Conservation (phyloP, 768 basidiomycete genomes). For the Lactarius indigo region DNA sequence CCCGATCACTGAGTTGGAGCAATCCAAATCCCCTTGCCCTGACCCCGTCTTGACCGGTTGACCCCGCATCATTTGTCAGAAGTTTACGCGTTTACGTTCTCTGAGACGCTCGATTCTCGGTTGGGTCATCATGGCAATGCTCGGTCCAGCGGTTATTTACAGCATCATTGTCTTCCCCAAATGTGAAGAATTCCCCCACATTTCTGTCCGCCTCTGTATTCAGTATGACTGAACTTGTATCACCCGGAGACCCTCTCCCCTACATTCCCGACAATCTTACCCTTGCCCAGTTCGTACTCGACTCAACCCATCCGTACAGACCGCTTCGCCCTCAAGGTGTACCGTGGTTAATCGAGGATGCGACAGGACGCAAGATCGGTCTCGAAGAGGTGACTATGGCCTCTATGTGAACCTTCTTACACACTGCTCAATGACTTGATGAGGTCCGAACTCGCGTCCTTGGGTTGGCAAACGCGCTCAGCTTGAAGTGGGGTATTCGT, state of each 20-base stretch:
- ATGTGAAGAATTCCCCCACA: not conserved
- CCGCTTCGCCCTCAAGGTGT: slow-evolving; percentile 15
- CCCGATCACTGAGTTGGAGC: not conserved
- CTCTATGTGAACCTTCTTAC: not conserved
- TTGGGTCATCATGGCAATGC: not conserved
- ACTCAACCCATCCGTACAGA: slow-evolving; percentile 23
- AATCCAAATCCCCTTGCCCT: not conserved
- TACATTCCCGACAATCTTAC: slow-evolving; percentile 29
- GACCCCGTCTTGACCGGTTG: not conserved
- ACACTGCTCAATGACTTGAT: not conserved
- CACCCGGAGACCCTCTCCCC: slow-evolving; percentile 10
- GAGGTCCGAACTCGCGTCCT: slow-evolving; percentile 37
- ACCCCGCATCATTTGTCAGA: not conserved
- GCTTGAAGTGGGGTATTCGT: slow-evolving; percentile 35
- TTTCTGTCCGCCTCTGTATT: not conserved
- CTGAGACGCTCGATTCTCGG: not conserved
- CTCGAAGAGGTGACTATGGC: slow-evolving; percentile 37
- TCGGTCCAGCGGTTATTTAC: not conserved
- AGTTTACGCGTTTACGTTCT: not conserved
- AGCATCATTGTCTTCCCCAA: not conserved
- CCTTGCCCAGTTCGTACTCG: slow-evolving; percentile 28
- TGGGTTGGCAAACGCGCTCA: slow-evolving; percentile 40
- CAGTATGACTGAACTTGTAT: slow-evolving; percentile 23
- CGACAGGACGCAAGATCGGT: slow-evolving; percentile 35
- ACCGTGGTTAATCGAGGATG: slow-evolving; percentile 44